Base-by-base conservation (phyloP, 2,329 filamentous ascomycete genomes). In the Colletotrichum sansevieriae region DNA sequence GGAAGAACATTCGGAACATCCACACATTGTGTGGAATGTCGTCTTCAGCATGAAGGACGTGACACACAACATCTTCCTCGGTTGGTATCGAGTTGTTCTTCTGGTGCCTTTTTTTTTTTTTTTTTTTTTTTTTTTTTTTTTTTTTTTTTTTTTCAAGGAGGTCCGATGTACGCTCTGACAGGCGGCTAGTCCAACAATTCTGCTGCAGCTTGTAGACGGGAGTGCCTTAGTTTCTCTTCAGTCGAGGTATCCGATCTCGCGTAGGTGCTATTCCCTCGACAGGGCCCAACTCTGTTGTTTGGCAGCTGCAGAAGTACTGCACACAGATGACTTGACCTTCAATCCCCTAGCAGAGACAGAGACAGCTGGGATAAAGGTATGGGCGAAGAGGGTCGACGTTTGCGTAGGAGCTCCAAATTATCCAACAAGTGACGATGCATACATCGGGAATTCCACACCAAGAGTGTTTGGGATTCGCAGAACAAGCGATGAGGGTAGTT, bases 81-180 rank as follows among this genome's bases (percentile, higher is more conserved):
- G n/a, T n/a, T n/a, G n/a, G n/a, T n/a, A n/a, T n/a, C n/a, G n/a
- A n/a, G n/a, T n/a, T n/a, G n/a, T n/a, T n/a, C n/a, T n/a, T n/a
- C n/a, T n/a, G n/a, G n/a, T n/a, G n/a, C n/a, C n/a, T n/a, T n/a
- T n/a, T n/a, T n/a, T n/a, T n/a, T n/a, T n/a, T n/a, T n/a, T n/a
- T n/a, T n/a, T n/a, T n/a, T n/a, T 18, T 18, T 18, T 18, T 18
- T 1, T 18, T 18, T 18, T 18, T 18, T 18, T 18, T 1, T 46
- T 56, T 46, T 43, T 49, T 18, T 33, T 6, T 29, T 25, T 54
- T 39, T 20, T 54, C 7, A 18, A 61, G 62, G 62, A 66, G 55
- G 55, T 69, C 66, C 66, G 66, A 47, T 18, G 64, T 25, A 61
- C 55, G 65, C 66, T 68, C 35, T 69, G 62, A 61, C 66, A 66